phyloP scores from a whole-genome alignment of 2,329 filamentous ascomycete species.

The Pseudocercospora fijiensis region DNA sequence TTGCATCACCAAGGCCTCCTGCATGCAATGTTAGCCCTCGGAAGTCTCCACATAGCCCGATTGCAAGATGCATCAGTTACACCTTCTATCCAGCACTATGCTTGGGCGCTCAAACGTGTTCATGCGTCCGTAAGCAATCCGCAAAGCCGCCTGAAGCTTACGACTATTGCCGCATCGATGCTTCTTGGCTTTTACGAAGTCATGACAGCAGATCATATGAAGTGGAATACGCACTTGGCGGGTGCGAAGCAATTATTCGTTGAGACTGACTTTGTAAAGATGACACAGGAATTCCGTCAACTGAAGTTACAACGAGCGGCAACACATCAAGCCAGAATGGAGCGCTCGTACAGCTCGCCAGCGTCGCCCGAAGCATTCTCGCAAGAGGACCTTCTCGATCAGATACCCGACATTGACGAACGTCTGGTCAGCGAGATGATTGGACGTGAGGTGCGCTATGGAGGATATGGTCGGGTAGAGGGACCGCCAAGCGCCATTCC shows the following conservation, averaged over 20 bases:
- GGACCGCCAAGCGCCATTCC: constrained; percentile 36
- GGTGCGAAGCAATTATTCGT: constrained; percentile 78
- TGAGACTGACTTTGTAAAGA: constrained; percentile 74
- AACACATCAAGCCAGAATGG: constrained; percentile 39
- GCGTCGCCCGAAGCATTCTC: constrained; percentile 15
- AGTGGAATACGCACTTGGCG: constrained; percentile 90
- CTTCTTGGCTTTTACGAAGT: constrained; percentile 91
- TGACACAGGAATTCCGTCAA: constrained; percentile 69
- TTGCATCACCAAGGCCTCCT: constrained; percentile 82
- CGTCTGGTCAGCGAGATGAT: constrained; percentile 58
- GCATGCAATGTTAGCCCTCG: constrained; percentile 84
- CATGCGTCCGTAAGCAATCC: constrained; percentile 71
- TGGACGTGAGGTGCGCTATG: constrained; percentile 59
- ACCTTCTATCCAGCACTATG: constrained; percentile 87
- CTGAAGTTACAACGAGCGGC: constrained; percentile 56
- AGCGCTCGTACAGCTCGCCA: constrained; percentile 17
- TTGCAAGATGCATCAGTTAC: constrained; percentile 72
- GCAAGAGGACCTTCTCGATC: constrained; percentile 36
- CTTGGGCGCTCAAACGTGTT: constrained; percentile 75
- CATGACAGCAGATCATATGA: constrained; percentile 88
- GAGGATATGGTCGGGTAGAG: constrained; percentile 56
- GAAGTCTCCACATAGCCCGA: constrained; percentile 83
- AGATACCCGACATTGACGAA: constrained; percentile 53
- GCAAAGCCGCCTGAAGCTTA: constrained; percentile 67
- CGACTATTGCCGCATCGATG: constrained; percentile 83